phyloP scores from a whole-genome alignment of 2,329 filamentous ascomycete species.

The Nemania sp. region DNA sequence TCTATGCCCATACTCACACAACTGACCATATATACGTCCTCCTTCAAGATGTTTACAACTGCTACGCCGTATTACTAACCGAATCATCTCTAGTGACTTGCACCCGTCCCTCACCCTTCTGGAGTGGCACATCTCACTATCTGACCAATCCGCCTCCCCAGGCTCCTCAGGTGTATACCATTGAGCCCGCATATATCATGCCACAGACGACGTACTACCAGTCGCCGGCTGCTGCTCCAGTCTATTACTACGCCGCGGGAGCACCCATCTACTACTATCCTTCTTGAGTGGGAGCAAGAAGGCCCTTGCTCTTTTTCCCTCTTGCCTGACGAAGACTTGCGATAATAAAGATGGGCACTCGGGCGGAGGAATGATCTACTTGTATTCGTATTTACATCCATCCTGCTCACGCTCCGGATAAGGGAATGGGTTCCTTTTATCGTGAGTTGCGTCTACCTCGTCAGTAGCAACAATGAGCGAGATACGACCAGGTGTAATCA shows the following conservation, averaged over 20 bases:
- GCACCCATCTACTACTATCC: slow-evolving; percentile 15
- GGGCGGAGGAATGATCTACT: background rate
- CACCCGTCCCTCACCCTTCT: slow-evolving; percentile 25
- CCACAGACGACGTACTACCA: slow-evolving; percentile 23
- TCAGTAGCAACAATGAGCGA: background rate
- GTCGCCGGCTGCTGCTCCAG: background rate
- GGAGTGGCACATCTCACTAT: slow-evolving; percentile 27
- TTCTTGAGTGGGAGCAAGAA: background rate
- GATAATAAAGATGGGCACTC: background rate
- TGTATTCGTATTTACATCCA: background rate
- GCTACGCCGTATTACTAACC: background rate
- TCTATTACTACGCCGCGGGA: slow-evolving; percentile 18
- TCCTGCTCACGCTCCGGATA: background rate
- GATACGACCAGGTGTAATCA: background rate
- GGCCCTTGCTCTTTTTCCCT: background rate
- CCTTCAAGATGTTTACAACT: background rate
- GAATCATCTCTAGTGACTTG: slow-evolving; percentile 12
- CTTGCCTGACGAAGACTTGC: background rate
- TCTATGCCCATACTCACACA: background rate
- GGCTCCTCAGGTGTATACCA: slow-evolving; percentile 26
- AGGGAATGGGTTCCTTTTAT: background rate
- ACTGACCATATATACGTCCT: background rate
- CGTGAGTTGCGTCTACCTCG: background rate
- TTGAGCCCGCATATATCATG: slow-evolving; percentile 29
- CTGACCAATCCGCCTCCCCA: slow-evolving; percentile 26